phyloP scores from a whole-genome alignment of 768 basidiomycete species.

The Dioszegia aurantiaca region DNA sequence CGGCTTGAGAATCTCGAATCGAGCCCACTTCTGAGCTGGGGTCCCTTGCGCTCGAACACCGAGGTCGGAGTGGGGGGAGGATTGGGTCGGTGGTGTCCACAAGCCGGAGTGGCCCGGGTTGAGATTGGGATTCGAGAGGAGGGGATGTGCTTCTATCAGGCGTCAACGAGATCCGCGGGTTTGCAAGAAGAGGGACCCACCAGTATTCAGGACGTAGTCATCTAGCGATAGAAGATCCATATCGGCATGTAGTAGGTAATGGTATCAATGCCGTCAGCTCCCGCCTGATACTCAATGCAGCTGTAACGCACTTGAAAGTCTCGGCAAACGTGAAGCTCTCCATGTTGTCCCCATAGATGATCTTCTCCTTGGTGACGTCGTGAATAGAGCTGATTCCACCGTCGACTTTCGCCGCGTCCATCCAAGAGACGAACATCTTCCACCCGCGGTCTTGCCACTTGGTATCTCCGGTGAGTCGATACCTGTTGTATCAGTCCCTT shows the following conservation, averaged over 20 bases:
- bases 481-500: slow-evolving; percentile 31
- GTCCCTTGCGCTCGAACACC: slow-evolving; percentile 44
- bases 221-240: slow-evolving; percentile 50
- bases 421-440: slow-evolving; percentile 55
- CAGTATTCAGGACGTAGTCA: slow-evolving; percentile 52
- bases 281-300: not conserved
- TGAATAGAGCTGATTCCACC: slow-evolving; percentile 49
- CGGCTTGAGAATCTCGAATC: slow-evolving; percentile 16
- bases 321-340: slow-evolving; percentile 54
- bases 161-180: not conserved
- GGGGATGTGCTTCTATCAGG: slow-evolving; percentile 49
- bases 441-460: slow-evolving; percentile 56
- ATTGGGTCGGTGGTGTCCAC: slow-evolving; percentile 31
- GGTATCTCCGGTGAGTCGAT: slow-evolving; percentile 53
- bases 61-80: slow-evolving; percentile 23
- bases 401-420: slow-evolving; percentile 34
- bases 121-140: slow-evolving; percentile 40
- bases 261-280: slow-evolving; percentile 31
- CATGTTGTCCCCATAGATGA: slow-evolving; percentile 37
- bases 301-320: slow-evolving; percentile 52
- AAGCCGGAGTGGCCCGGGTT: slow-evolving; percentile 35
- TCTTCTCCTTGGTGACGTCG: slow-evolving; percentile 46
- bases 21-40: slow-evolving; percentile 41
- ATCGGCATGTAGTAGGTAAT: slow-evolving; percentile 51
- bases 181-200: slow-evolving; percentile 20